These are phyloP conservation scores for Coemansia brasiliensis DNA, from an alignment of 192 early-diverging fungal genomes.

Conservation along the genomic window DNA sequence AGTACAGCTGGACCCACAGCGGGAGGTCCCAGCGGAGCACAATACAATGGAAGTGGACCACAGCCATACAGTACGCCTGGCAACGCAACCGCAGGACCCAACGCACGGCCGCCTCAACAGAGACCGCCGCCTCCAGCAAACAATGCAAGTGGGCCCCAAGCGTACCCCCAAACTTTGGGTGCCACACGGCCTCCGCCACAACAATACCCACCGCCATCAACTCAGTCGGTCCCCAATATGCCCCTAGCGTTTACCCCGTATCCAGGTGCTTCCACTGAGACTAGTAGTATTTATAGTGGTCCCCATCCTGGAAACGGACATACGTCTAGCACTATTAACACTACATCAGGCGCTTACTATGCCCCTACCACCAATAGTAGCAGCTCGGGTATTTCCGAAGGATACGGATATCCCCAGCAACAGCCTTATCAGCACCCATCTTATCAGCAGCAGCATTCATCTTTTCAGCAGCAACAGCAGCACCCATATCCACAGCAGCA, in stretches of 20 bases:
- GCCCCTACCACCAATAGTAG: slow-evolving; percentile 15
- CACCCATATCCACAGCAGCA: slow-evolving; percentile 1
- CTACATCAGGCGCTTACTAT: slow-evolving; percentile 13
- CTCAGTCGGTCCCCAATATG: slow-evolving; percentile 3
- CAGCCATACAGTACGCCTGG: slow-evolving; percentile 12
- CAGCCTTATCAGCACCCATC: slow-evolving; percentile 3
- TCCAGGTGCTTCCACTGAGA: slow-evolving; percentile 3
- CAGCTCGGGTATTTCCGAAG: slow-evolving; percentile 3
- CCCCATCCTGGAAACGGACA: slow-evolving; percentile 12
- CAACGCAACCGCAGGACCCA: not conserved
- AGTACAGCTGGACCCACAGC: not conserved
- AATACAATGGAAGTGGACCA: slow-evolving; percentile 6
- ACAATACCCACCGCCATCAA: not conserved
- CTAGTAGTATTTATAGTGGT: slow-evolving; percentile 10
- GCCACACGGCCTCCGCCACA: not conserved
- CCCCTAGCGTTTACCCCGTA: slow-evolving; percentile 5
- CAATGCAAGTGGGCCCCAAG: slow-evolving; percentile 4
- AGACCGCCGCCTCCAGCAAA: not conserved
- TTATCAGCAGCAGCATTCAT: slow-evolving; percentile 5
- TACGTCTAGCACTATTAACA: slow-evolving; percentile 2
- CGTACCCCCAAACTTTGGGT: not conserved
- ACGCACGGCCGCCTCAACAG: slow-evolving; percentile 9
- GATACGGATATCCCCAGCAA: slow-evolving; percentile 8
- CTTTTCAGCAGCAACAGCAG: slow-evolving; percentile 8
- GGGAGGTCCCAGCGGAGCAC: not conserved